These are phyloP conservation scores for Solanum megistacrolobum DNA, from an alignment of 257 asterid species.

Conservation along the genomic window DNA sequence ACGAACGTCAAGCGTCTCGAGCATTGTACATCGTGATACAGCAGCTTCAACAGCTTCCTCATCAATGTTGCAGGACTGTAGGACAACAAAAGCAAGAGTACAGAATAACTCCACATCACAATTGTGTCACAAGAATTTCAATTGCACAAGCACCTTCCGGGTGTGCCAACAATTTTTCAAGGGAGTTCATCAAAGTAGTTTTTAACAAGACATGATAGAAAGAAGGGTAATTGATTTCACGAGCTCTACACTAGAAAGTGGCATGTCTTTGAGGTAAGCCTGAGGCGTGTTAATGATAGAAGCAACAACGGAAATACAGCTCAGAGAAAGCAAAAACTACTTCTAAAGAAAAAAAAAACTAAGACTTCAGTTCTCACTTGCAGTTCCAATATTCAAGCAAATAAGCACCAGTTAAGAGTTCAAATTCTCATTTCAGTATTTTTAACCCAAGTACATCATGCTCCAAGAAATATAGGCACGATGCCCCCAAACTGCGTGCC, in stretches of 20 bases:
- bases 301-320: background rate
- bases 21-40: slow-evolving; percentile 52
- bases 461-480: background rate
- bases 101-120: background rate
- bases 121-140: background rate
- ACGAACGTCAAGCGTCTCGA: slow-evolving; percentile 98
- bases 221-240: background rate
- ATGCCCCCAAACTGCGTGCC: background rate
- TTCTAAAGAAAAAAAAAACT: background rate
- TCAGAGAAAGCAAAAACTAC: background rate
- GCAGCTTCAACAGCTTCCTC: slow-evolving; percentile 81
- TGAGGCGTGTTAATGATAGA: background rate
- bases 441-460: background rate
- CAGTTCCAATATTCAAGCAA: background rate
- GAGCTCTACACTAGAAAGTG: background rate
- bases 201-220: background rate
- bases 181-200: background rate
- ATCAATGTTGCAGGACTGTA: slow-evolving; percentile 75
- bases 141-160: background rate
- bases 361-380: background rate
- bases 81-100: background rate
- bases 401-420: background rate
- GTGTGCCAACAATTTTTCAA: background rate
- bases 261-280: background rate
- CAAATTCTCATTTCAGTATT: background rate